Evolutionary conservation across 345 rosid species (phyloP).

Genomic region (Hypericum perforatum): DNA sequence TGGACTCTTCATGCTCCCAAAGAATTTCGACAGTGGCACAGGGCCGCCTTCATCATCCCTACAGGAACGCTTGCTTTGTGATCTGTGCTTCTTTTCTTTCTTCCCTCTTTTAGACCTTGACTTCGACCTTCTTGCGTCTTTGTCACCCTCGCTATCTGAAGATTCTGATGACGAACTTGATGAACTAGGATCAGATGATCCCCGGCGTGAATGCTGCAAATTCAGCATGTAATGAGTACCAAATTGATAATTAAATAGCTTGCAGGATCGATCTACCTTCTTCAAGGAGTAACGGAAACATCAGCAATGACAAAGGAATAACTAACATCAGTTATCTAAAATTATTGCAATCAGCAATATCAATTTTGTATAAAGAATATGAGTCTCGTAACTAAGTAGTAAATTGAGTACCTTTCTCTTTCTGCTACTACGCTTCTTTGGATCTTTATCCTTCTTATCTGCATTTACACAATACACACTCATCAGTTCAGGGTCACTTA

Average conservation of each 20-base stretch:
- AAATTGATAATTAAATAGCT: neutral
- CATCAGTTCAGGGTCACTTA: conserved; percentile 4
- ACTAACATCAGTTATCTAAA: too few species aligned
- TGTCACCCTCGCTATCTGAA: conserved; percentile 69
- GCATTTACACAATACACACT: conserved; percentile 20
- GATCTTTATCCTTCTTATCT: conserved; percentile 80
- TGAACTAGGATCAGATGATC: conserved; percentile 47
- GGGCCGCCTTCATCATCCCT: conserved; percentile 59
- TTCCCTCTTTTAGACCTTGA: conserved; percentile 58
- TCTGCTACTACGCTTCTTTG: conserved; percentile 64
- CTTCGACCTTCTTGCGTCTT: conserved; percentile 64
- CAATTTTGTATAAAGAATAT: too few species aligned
- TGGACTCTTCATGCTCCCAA: conserved; percentile 49
- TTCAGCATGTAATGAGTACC: neutral
- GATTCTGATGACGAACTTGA: conserved; percentile 60
- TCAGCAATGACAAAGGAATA: too few species aligned
- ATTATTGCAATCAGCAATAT: too few species aligned
- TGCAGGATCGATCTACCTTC: neutral
- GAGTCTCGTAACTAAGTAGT: too few species aligned
- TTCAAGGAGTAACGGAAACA: too few species aligned
- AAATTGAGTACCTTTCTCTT: conserved; percentile 61
- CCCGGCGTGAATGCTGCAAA: conserved; percentile 62
- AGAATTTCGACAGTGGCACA: conserved; percentile 85
- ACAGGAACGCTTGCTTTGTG: conserved; percentile 45
- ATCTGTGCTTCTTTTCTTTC: conserved; percentile 66